Percentiles rank a stretch among this genome's conserved stretches.
phyloP scores from a whole-genome alignment of 2,329 filamentous ascomycete genomes.

The Penicillium sp. region DNA sequence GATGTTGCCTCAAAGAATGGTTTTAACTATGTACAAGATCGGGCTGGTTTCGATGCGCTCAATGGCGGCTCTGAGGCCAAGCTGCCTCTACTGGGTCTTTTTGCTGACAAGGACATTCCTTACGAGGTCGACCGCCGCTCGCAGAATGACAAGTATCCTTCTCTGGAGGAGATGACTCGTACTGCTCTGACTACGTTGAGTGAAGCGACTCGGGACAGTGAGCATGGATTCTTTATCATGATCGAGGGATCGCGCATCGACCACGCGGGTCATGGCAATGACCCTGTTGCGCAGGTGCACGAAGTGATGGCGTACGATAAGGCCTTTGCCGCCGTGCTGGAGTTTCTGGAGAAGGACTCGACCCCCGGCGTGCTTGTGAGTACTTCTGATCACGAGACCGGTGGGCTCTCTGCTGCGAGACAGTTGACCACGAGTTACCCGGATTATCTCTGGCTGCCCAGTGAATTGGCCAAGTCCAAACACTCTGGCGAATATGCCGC shows the following conservation, averaged over 20 bases:
- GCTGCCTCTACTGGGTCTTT: slow-evolving; percentile 81
- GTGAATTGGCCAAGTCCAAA: slow-evolving; percentile 73
- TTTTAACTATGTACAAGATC: slow-evolving; percentile 71
- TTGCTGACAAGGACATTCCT: slow-evolving; percentile 76
- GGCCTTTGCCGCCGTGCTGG: slow-evolving; percentile 73
- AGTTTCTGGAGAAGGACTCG: slow-evolving; percentile 72
- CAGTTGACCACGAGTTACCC: slow-evolving; percentile 51
- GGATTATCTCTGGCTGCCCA: slow-evolving; percentile 75
- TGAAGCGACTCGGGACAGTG: slow-evolving; percentile 72
- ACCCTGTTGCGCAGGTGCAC: slow-evolving; percentile 76
- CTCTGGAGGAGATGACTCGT: slow-evolving; percentile 82
- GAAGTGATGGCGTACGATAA: slow-evolving; percentile 95
- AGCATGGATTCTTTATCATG: slow-evolving; percentile 97
- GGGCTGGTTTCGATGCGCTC: slow-evolving; percentile 70
- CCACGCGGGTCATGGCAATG: slow-evolving; percentile 83
- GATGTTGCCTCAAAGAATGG: slow-evolving; percentile 68
- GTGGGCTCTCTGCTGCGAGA: slow-evolving; percentile 74
- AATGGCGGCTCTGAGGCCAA: slow-evolving; percentile 60
- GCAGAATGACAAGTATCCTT: slow-evolving; percentile 75
- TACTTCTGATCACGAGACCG: slow-evolving; percentile 95
- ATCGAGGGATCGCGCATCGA: slow-evolving; percentile 96
- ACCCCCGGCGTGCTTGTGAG: slow-evolving; percentile 72
- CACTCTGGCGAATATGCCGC: slow-evolving; percentile 67
- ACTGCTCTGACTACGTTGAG: slow-evolving; percentile 75
- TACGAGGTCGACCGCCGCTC: slow-evolving; percentile 87